Conservation (phyloP, 2,329 filamentous ascomycete genomes). For the Tothia fuscella region DNA sequence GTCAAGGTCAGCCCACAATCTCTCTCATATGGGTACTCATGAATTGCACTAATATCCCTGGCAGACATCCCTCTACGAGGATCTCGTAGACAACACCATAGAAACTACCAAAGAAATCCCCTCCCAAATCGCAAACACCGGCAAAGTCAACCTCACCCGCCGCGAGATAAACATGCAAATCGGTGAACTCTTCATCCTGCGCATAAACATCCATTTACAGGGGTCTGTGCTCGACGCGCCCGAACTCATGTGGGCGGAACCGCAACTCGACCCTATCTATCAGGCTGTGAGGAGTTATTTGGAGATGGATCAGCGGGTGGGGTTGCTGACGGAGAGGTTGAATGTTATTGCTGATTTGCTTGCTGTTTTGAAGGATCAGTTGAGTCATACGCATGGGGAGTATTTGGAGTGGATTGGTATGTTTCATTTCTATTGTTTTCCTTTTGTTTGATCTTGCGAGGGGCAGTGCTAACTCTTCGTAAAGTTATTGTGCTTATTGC, state of each 20-base stretch:
- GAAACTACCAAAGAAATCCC: constrained; percentile 88
- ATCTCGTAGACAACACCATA: constrained; percentile 86
- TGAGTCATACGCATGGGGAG: constrained; percentile 62
- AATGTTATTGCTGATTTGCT: constrained; percentile 89
- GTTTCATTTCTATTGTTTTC: no score
- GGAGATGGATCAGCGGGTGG: constrained; percentile 94
- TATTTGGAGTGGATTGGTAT: constrained; percentile 40
- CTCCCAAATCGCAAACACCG: constrained; percentile 81
- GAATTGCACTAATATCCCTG: not conserved
- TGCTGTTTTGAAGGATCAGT: constrained; percentile 86
- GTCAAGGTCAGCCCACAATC: constrained; percentile 54
- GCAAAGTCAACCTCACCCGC: constrained; percentile 78
- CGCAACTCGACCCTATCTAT: constrained; percentile 91
- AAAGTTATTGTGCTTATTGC: constrained; percentile 94
- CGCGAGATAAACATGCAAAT: constrained; percentile 99
- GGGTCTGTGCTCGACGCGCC: constrained; percentile 93
- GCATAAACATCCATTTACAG: constrained; percentile 96
- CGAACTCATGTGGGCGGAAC: constrained; percentile 97
- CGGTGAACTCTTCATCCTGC: constrained; percentile 90
- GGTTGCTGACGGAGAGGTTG: constrained; percentile 75
- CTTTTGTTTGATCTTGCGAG: not conserved
- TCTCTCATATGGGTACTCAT: not conserved
- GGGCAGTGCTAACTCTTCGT: constrained; percentile 34
- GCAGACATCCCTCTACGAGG: constrained; percentile 87
- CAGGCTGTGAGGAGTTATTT: constrained; percentile 90